Conservation (phyloP, 23 red algal species). For the Gracilariopsis chorda region DNA sequence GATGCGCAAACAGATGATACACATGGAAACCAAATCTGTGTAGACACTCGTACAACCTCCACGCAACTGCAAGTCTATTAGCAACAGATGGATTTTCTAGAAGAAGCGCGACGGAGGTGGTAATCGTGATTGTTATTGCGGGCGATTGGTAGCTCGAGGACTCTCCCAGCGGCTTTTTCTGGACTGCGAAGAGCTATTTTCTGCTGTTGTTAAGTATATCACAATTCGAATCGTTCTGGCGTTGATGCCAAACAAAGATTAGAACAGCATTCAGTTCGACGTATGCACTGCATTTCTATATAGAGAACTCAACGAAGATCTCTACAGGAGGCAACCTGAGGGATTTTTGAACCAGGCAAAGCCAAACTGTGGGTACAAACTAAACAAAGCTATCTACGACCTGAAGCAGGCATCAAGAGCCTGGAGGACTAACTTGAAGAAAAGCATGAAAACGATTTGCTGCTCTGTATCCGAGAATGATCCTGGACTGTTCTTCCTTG, state of each 20-base stretch:
- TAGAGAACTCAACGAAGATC: background rate
- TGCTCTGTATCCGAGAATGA: background rate
- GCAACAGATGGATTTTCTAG: background rate
- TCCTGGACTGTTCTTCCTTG: background rate
- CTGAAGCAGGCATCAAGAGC: slow-evolving; percentile 32
- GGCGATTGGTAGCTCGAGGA: slow-evolving; percentile 31
- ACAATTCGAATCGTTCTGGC: background rate
- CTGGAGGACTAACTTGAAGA: background rate
- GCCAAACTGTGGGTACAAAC: background rate
- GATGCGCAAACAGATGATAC: too few relatives aligned
- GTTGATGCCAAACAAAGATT: background rate
- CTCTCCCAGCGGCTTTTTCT: background rate
- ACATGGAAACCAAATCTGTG: too few relatives aligned
- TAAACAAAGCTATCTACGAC: slow-evolving; percentile 30
- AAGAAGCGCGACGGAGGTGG: background rate
- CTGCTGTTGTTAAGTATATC: slow-evolving; percentile 34
- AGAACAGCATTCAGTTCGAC: background rate
- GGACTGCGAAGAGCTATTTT: slow-evolving; percentile 23
- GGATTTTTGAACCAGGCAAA: background rate
- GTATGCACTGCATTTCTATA: slow-evolving; percentile 18
- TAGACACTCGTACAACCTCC: background rate
- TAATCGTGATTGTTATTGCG: background rate
- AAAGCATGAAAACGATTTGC: background rate
- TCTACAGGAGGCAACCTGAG: slow-evolving; percentile 7
- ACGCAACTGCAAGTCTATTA: background rate